A percentile compares a stretch with the other conserved stretches of the same genome.
Conservation (phyloP, 768 basidiomycete species). For the Mycena galericulata region DNA sequence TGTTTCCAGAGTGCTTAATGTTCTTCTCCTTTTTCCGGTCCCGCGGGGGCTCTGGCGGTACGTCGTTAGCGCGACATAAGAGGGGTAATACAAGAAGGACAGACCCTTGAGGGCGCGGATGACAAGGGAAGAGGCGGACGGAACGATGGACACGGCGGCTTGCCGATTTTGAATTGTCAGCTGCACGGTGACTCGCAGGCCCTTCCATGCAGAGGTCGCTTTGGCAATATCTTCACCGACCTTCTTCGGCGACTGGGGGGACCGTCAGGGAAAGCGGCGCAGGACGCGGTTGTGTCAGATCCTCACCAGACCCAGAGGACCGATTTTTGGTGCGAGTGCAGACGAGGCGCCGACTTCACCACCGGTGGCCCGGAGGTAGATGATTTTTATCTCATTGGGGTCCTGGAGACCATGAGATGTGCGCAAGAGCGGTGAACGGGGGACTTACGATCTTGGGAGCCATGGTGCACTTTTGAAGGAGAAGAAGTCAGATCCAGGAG, state of each 20-base stretch:
- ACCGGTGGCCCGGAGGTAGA: constrained; percentile 97
- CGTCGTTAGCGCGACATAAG: constrained; percentile 12
- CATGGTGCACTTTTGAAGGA: constrained; percentile 35
- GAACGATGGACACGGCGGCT: constrained; percentile 96
- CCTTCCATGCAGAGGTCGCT: constrained; percentile 98
- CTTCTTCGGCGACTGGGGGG: constrained; percentile 96
- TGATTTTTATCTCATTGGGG: constrained; percentile 98
- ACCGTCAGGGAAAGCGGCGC: constrained; percentile 22
- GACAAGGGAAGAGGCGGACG: constrained; percentile 96
- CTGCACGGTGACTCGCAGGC: constrained; percentile 98
- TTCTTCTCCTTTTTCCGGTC: constrained; percentile 99
- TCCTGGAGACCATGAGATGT: constrained; percentile 63
- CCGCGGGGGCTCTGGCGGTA: constrained; percentile 88
- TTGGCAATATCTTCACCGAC: constrained; percentile 99
- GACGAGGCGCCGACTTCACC: constrained; percentile 99
- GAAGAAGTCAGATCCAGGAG: constrained; percentile 41
- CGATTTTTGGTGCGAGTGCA: constrained; percentile 99
- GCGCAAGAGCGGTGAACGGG: constrained; percentile 21
- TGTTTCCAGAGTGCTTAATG: constrained; percentile 98
- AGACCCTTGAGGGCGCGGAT: constrained; percentile 97
- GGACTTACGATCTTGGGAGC: constrained; percentile 70
- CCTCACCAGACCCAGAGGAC: constrained; percentile 98
- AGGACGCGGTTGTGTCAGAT: constrained; percentile 1
- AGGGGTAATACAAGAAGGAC: constrained; percentile 35
- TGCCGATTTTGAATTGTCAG: constrained; percentile 99